phyloP scores from a whole-genome alignment of 1,284 basidiomycete genomes.

The Leucoagaricus sp. region DNA sequence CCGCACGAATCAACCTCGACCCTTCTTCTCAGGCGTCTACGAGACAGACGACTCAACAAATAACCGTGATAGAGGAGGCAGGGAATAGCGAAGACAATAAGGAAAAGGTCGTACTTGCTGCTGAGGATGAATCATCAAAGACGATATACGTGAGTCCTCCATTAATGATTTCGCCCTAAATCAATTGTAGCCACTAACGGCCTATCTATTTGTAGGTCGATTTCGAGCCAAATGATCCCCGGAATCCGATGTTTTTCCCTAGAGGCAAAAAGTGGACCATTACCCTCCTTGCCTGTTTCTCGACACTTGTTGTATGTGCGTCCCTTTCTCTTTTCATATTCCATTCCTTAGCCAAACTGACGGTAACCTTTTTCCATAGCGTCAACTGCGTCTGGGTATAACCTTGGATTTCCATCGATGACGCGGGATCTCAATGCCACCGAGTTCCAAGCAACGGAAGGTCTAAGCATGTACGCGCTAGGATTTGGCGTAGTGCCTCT shows the following conservation, averaged over 20 bases:
- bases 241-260: conserved; percentile 59
- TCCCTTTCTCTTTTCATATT: conserved; percentile 9
- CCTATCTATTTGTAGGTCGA: conserved; percentile 49
- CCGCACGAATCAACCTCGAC: neutral
- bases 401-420: conserved; percentile 63
- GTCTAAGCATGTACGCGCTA: conserved; percentile 60
- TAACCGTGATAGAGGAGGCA: neutral
- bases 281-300: conserved; percentile 57
- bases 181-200: neutral
- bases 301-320: conserved; percentile 56
- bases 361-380: conserved; percentile 34
- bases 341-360: conserved; percentile 4
- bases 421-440: conserved; percentile 62
- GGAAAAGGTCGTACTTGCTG: neutral
- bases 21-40: neutral
- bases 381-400: conserved; percentile 56
- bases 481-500: conserved; percentile 75
- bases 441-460: conserved; percentile 58
- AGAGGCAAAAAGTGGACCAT: conserved; percentile 57
- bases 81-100: neutral
- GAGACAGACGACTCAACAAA: conserved; percentile 1
- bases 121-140: neutral
- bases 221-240: conserved; percentile 49
- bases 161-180: neutral
- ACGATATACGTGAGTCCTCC: conserved; percentile 7